phyloP scores from a whole-genome alignment of 768 basidiomycete species.

The Crassisporium funariophilum region DNA sequence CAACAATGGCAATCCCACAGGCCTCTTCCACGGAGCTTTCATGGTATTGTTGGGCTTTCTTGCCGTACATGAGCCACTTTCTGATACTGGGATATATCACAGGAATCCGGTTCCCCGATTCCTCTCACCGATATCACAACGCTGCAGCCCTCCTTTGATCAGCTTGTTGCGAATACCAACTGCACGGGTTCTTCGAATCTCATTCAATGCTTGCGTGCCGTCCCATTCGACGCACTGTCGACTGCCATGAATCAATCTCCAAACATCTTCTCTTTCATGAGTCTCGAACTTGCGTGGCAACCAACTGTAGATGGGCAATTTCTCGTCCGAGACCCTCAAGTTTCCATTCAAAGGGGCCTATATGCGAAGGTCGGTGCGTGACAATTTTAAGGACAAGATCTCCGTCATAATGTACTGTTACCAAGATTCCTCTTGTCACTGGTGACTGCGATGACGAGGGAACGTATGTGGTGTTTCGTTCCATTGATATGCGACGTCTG shows the following conservation, averaged over 20 bases:
- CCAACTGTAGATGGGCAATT: constrained; percentile 41
- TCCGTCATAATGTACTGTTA: background rate
- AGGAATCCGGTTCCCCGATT: constrained; percentile 23
- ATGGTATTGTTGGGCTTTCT: constrained; percentile 12
- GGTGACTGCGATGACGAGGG: constrained; percentile 44
- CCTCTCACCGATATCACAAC: constrained; percentile 9
- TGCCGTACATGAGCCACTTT: background rate
- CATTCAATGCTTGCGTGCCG: constrained; percentile 35
- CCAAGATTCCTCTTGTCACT: constrained; percentile 24
- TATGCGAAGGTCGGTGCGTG: constrained; percentile 30
- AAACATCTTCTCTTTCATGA: constrained; percentile 28
- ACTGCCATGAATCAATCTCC: constrained; percentile 30
- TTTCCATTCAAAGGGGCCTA: constrained; percentile 30
- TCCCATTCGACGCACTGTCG: constrained; percentile 32
- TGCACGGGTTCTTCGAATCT: constrained; percentile 29
- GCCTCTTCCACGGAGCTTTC: constrained; percentile 21
- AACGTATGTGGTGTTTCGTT: constrained; percentile 28
- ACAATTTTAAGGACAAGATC: background rate
- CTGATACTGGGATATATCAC: background rate
- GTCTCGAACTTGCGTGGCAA: constrained; percentile 30
- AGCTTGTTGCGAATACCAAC: constrained; percentile 29
- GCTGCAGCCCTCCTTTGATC: constrained; percentile 28
- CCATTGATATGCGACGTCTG: background rate
- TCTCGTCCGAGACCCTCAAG: constrained; percentile 28
- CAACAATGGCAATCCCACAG: constrained; percentile 17